Evolutionary conservation across 1,284 basidiomycete genomes (phyloP).

Genomic region (Leccinum cinnamomeum): DNA sequence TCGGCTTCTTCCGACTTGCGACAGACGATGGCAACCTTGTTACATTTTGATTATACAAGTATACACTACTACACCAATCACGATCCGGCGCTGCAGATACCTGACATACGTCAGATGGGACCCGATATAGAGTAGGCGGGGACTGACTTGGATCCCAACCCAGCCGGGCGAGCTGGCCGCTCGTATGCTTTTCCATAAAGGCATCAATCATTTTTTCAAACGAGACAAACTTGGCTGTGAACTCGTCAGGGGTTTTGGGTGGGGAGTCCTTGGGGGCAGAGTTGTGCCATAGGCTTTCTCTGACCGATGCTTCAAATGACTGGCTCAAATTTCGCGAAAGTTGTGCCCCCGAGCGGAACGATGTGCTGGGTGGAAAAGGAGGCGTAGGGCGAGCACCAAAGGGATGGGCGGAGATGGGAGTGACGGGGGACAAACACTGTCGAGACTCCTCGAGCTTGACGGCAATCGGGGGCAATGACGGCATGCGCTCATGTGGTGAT

Average conservation of each 20-base stretch:
- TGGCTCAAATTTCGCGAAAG: background rate
- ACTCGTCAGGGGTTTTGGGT: constrained; percentile 27
- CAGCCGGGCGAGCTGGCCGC: constrained; percentile 21
- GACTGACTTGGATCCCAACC: constrained; percentile 33
- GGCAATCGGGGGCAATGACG: constrained; percentile 33
- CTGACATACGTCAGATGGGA: constrained; percentile 14
- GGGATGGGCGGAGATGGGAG: background rate
- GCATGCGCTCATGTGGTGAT: constrained; percentile 17
- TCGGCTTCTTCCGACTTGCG: constrained; percentile 24
- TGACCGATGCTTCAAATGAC: constrained; percentile 12
- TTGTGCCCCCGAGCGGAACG: background rate
- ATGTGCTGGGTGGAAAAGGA: background rate
- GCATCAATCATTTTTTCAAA: constrained; percentile 24
- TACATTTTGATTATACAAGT: constrained; percentile 15
- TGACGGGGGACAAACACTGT: constrained; percentile 9
- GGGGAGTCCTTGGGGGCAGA: background rate
- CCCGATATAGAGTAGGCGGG: background rate
- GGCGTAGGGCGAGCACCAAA: constrained; percentile 7
- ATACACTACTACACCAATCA: constrained; percentile 9
- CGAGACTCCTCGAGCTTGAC: constrained; percentile 27
- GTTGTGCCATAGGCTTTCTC: constrained; percentile 10
- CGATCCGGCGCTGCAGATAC: background rate
- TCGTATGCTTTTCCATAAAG: constrained; percentile 24
- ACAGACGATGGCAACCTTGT: constrained; percentile 20
- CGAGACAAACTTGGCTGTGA: constrained; percentile 18